Base-by-base conservation (phyloP, 1,284 basidiomycete genomes). In the Tilletia caries region DNA sequence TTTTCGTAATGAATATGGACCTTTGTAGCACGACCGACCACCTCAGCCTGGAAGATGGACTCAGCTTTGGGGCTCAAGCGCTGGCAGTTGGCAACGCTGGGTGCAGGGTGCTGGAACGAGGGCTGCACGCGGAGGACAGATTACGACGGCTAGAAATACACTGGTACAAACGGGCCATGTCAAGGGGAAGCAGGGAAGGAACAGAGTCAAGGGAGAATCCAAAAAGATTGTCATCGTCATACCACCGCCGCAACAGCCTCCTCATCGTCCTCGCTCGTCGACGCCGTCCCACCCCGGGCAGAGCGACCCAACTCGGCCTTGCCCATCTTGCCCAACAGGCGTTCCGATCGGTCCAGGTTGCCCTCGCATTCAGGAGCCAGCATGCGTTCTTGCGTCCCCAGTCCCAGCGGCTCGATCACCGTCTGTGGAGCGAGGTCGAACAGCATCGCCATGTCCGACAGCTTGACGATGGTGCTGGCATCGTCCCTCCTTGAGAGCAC, bases 341-440 rank as follows among this genome's bases (percentile, higher is more conserved):
- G 37, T 41, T 15, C 37, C 37, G 15, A n/a, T n/a, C 37, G 37
- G 58, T 18, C 58, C 29, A 62, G 58, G 32, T 62, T 62, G 32
- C 58, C 70, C 18, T 67, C 67, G 70, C 70, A 75, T 18, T 81
- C 81, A 1, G 81, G 75, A 3, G 73, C 75, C 1, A 82, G 70
- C 52, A 82, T 69, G 1, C 80, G 73, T 66, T 81, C 80, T 25
- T 75, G 71, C n/a, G 79, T 71, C 6, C 79, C 76, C 50, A 78
- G 75, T 3, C 82, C 82, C 52, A 82, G 71, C 1, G 82, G 79
- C 68, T 83, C 81, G 27, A 83, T 77, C 25, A 81, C 73, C 0
- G 76, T 73, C 48, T 79, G 76, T 23, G 82, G 82, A 0, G 77
- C 73, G 2, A 82, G 68, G 41, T 77, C 74, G 34, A 83, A 69